phyloP scores from a whole-genome alignment of 805 yeast genomes.

The Millerozyma miso region DNA sequence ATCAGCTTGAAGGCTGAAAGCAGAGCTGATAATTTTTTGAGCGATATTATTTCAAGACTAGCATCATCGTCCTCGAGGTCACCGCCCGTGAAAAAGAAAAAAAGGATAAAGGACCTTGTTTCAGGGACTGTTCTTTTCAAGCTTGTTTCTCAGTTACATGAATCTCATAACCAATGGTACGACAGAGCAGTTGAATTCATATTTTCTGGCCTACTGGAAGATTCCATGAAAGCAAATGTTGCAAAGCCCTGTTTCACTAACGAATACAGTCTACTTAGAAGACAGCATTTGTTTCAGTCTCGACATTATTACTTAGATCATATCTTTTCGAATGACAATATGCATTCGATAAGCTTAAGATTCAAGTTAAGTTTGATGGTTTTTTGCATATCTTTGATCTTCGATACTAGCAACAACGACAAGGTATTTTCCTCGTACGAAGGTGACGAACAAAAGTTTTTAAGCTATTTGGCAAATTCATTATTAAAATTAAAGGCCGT shows the following conservation, averaged over 20 bases:
- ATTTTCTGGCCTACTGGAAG: conserved; percentile 22
- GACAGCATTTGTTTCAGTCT: background rate
- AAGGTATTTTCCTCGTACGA: background rate
- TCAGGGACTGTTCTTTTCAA: conserved; percentile 10
- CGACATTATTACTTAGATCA: conserved; percentile 14
- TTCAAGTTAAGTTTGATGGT: conserved; percentile 15
- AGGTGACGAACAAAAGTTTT: background rate
- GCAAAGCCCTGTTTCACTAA: conserved; percentile 10
- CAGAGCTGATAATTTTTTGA: too few species aligned
- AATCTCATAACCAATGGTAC: conserved; percentile 19
- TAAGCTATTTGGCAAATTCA: background rate
- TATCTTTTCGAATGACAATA: conserved; percentile 17
- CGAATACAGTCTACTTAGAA: conserved; percentile 19
- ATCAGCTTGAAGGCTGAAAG: conserved; percentile 5
- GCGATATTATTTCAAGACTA: too few species aligned
- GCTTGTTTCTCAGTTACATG: conserved; percentile 20
- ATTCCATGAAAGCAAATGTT: conserved; percentile 4
- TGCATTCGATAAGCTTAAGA: conserved; percentile 26
- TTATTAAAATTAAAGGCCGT: background rate
- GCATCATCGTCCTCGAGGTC: too few species aligned
- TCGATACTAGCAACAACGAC: background rate
- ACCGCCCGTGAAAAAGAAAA: too few species aligned
- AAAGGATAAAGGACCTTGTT: too few species aligned
- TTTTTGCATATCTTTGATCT: conserved; percentile 13
- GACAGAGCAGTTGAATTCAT: conserved; percentile 26